phyloP scores from a whole-genome alignment of 2,329 filamentous ascomycete genomes.

The Akanthomyces muscarius region DNA sequence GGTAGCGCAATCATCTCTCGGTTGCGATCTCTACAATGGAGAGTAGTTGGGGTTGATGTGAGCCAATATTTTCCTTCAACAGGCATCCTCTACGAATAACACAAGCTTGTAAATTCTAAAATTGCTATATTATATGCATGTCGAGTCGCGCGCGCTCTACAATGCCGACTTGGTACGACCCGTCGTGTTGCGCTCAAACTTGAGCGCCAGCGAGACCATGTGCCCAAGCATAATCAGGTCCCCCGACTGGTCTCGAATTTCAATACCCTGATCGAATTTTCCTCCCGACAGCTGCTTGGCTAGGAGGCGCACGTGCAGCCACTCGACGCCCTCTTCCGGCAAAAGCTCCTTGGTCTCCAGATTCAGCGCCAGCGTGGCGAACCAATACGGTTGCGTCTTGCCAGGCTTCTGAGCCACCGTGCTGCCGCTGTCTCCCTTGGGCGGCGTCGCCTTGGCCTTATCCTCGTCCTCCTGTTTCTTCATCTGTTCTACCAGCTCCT shows the following conservation, averaged over 20 bases:
- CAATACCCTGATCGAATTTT: conserved; percentile 65
- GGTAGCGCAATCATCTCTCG: too few species aligned
- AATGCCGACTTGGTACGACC: conserved; percentile 1
- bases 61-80: too few species aligned
- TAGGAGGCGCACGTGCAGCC: conserved; percentile 62
- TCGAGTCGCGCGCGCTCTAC: neutral
- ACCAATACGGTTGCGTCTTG: conserved; percentile 49
- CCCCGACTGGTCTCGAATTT: conserved; percentile 49
- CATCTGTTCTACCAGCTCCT: conserved; percentile 1
- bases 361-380: conserved; percentile 67
- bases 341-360: conserved; percentile 68
- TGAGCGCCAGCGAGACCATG: conserved; percentile 14
- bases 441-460: neutral
- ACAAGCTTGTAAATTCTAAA: too few species aligned
- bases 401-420: neutral
- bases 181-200: conserved; percentile 17
- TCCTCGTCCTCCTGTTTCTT: neutral
- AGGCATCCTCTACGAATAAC: too few species aligned
- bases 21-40: too few species aligned
- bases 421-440: conserved; percentile 21
- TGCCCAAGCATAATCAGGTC: conserved; percentile 21
- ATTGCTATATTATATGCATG: neutral
- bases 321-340: conserved; percentile 63
- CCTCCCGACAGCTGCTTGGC: conserved; percentile 66
- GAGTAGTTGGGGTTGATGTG: too few species aligned